Base-by-base conservation (phyloP, 805 yeast genomes). In the Teunomyces panamensis region DNA sequence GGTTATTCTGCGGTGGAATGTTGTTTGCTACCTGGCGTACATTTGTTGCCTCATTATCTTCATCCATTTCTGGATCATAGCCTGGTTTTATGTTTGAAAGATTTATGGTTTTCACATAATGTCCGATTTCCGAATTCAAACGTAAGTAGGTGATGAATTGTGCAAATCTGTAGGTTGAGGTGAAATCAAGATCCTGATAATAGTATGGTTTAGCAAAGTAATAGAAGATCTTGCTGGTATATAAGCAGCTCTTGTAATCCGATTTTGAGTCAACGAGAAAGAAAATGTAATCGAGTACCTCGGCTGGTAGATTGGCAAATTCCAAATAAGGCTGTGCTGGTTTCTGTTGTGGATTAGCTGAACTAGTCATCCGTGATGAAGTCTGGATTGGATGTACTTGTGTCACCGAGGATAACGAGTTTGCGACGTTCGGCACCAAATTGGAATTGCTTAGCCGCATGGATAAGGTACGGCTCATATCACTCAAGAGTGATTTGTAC, bases 81-180 rank as follows among this genome's bases (percentile, higher is more conserved):
- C 75, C 72, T 3, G 75, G 65, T 41, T 57, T 62, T 10, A 73
- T 56, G 9, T 54, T 62, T 0, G 91, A 83, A 24, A 89, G 62
- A 59, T 89, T 88, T 37, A 89, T 59, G 0, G 56, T 49, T 53
- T 74, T 74, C 2, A 89, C 87, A 49, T 75, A 72, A 20, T 60
- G 56, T 0, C 91, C 90, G 45, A 85, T 73, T 2, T 69, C 67
- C 7, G 79, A 73, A 52, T 78, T 77, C 46, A 77, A 70, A 39
- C 86, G 71, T n/a, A 89, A 63, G 4, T 83, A 75, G 1, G 90
- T 75, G 4, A 89, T 81, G 56, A 89, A 83, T 64, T 89, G 96
- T 0, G 89, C 94, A 39, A 87, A 78, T 36, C 96, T 69, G 60
- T 86, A 89, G 5, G 91, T 84, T 2, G 95, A 83, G 0, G 81